Evolutionary conservation across 345 rosid species (phyloP).

Genomic region (Theobroma cacao): DNA sequence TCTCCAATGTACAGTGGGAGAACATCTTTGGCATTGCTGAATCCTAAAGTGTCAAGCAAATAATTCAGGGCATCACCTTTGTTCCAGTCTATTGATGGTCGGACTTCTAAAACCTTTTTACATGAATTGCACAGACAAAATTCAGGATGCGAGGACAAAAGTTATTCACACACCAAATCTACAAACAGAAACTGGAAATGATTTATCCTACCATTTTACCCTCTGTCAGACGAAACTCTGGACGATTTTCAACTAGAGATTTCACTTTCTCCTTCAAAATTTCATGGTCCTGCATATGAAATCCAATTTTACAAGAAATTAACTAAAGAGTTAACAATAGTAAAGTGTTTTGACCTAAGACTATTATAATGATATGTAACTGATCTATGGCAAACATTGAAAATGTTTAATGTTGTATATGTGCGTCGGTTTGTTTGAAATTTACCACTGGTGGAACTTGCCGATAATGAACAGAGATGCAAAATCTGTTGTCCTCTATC

Average conservation of each 20-base stretch:
- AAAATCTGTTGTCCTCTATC: constrained; percentile 43
- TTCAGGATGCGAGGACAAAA: not conserved
- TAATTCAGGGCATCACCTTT: constrained; percentile 55
- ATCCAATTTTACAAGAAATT: not conserved
- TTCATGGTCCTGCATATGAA: constrained; percentile 27
- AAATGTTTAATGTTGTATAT: no score
- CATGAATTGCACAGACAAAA: not conserved
- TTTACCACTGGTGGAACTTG: constrained; percentile 28
- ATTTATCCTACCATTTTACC: constrained; percentile 48
- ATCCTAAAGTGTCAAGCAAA: constrained; percentile 42
- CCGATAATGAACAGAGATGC: constrained; percentile 46
- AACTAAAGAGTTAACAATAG: not conserved
- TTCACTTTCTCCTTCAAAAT: constrained; percentile 35
- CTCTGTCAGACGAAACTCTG: constrained; percentile 28
- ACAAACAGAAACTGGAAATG: not conserved
- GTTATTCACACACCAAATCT: not conserved
- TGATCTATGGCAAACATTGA: not conserved
- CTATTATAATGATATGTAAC: no score
- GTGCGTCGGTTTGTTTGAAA: not conserved
- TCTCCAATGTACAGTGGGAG: constrained; percentile 60
- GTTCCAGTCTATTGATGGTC: constrained; percentile 60
- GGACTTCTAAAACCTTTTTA: constrained; percentile 51
- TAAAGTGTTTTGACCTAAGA: not conserved
- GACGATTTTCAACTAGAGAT: constrained; percentile 33
- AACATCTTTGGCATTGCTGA: constrained; percentile 35